Conservation (phyloP, 805 yeast genomes). For the Hanseniaspora thailandica region DNA sequence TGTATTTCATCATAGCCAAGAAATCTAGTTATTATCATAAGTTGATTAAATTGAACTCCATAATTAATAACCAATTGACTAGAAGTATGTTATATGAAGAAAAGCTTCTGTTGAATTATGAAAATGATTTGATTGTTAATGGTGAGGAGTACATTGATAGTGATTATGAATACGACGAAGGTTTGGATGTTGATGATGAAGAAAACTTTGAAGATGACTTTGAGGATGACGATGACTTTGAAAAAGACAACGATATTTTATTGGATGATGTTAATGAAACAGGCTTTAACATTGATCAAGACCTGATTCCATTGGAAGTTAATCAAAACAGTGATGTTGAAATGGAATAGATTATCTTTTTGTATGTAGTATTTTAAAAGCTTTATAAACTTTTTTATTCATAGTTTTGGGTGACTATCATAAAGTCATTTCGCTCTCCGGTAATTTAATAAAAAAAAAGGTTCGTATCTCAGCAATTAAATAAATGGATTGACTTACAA, state of each 20-base stretch:
- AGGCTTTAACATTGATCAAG: constrained; percentile 31
- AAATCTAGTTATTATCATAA: constrained; percentile 61
- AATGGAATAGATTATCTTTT: not conserved
- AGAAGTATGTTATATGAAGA: constrained; percentile 39
- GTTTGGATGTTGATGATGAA: constrained; percentile 40
- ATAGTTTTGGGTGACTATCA: too few relatives aligned
- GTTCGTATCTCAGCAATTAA: too few relatives aligned
- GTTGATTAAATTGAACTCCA: constrained; percentile 69
- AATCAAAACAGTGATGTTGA: constrained; percentile 14
- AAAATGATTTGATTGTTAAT: constrained; percentile 31
- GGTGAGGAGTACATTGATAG: constrained; percentile 29
- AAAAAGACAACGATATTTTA: constrained; percentile 22
- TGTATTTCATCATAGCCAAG: constrained; percentile 53
- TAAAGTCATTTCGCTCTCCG: too few relatives aligned
- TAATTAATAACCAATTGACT: constrained; percentile 60
- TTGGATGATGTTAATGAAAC: constrained; percentile 27
- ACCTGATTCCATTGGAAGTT: constrained; percentile 10
- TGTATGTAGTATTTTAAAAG: not conserved
- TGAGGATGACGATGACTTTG: constrained; percentile 28
- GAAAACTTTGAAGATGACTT: constrained; percentile 29
- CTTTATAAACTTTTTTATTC: too few relatives aligned
- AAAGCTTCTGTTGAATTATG: constrained; percentile 36
- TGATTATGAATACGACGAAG: constrained; percentile 47
- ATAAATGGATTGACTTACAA: too few relatives aligned
- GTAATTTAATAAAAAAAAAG: too few relatives aligned